phyloP scores from a whole-genome alignment of 345 rosid genomes.

The Acer yangbiense region DNA sequence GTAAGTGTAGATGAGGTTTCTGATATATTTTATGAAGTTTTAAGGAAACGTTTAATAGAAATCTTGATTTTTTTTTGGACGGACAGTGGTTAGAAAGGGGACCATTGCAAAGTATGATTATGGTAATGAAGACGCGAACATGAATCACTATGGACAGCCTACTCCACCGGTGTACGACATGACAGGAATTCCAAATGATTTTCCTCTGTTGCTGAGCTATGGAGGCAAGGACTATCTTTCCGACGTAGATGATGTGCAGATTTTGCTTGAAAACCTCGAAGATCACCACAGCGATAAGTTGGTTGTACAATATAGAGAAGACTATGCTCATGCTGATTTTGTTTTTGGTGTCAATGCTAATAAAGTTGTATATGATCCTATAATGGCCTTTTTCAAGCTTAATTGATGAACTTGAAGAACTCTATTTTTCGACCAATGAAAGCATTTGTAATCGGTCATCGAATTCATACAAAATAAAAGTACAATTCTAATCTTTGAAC shows the following conservation, averaged over 20 bases:
- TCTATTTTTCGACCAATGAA: too few relatives aligned
- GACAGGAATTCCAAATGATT: conserved; percentile 44
- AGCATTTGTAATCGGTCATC: too few relatives aligned
- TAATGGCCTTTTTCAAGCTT: conserved; percentile 43
- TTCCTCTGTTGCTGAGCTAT: conserved; percentile 48
- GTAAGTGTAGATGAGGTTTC: conserved; percentile 28
- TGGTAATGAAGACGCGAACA: conserved; percentile 37
- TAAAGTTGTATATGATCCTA: conserved; percentile 39
- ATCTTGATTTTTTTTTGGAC: not conserved
- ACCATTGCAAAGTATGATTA: conserved; percentile 51
- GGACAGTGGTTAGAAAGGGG: conserved; percentile 48
- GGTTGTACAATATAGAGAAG: conserved; percentile 30
- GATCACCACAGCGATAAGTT: conserved; percentile 42
- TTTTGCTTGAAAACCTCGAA: conserved; percentile 37
- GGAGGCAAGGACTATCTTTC: conserved; percentile 53
- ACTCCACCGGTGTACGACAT: conserved; percentile 54
- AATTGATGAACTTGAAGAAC: conserved; percentile 10
- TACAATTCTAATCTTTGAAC: too few relatives aligned
- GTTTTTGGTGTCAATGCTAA: conserved; percentile 41
- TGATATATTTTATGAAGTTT: not conserved
- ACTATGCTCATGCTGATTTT: conserved; percentile 60
- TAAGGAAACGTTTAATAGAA: not conserved
- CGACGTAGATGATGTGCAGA: conserved; percentile 41
- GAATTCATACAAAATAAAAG: too few relatives aligned
- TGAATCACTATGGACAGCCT: conserved; percentile 48